Evolutionary conservation across 139 green algal genomes (phyloP), one percentile per base, ranked within the genome.

Genomic region (Parachlorella kessleri): DNA sequence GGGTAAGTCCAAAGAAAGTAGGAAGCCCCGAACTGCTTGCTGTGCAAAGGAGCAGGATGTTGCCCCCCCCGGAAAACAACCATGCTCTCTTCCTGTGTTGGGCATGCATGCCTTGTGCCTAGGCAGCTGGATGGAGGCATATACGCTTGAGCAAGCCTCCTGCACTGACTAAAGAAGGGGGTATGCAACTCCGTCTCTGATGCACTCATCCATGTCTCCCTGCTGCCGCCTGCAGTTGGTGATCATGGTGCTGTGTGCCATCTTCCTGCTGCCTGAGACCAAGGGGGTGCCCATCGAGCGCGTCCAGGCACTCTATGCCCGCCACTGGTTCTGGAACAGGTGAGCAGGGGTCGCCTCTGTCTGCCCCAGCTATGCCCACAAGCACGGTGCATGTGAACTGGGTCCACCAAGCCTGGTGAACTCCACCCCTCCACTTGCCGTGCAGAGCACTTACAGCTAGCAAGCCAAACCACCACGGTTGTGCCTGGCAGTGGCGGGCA

Each of bases 241-340:
- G 10, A 75, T 93, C 37, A 92, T 93, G 88, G 87, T 81, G 24
- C 18, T 89, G 1, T 91, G 83, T 35, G 82, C 85, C 1, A 55
- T 79, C 10, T 66, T 92, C 24, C 85, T 89, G 28, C 55, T 94
- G 37, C 90, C 90, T 32, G 90, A 94, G 83, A 92, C 88, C 69
- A 91, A 91, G 78, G 81, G 77, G 18, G 74, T 93, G 37, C 81
- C 86, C 26, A 76, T 91, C 30, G 90, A 92, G 77, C 38, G n/a
- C 6, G 66, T 79, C 72, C 72, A 70, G 32, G 65, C 6, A 23
- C 32, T 33, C 6, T 70, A 8, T 1, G 2, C 32, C 65, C 38
- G 68, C 68, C 68, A 73, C 68, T 73, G 68, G 68, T 73, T 73
- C 68, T 73, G 68, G 68, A 55, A 37, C 38, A 73, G 37, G 68